phyloP scores from a whole-genome alignment of 768 basidiomycete genomes.

The Auricularia auricula-judae region DNA sequence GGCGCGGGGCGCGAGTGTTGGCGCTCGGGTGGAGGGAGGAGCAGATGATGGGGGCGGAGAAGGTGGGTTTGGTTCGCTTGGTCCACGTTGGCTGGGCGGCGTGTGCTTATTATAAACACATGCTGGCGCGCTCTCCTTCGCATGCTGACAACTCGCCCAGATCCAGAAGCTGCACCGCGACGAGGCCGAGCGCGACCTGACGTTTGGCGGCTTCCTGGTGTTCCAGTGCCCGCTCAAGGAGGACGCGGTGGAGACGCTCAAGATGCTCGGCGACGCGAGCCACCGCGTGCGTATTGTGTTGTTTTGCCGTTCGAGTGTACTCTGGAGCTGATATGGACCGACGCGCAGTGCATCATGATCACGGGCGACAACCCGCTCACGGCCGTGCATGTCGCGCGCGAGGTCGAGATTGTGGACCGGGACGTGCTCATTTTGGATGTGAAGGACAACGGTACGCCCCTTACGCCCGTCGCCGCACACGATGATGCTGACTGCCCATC shows the following conservation, averaged over 20 bases:
- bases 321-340: no score
- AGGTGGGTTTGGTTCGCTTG: slow-evolving; percentile 33
- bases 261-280: slow-evolving; percentile 92
- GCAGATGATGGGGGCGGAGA: slow-evolving; percentile 56
- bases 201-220: slow-evolving; percentile 93
- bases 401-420: slow-evolving; percentile 95
- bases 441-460: slow-evolving; percentile 64
- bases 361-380: slow-evolving; percentile 98
- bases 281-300: slow-evolving; percentile 61
- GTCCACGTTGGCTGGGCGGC: no score
- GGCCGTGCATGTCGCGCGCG: slow-evolving; percentile 88
- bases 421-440: slow-evolving; percentile 88
- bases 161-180: slow-evolving; percentile 83
- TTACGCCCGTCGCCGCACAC: neutral
- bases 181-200: slow-evolving; percentile 63
- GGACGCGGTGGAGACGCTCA: slow-evolving; percentile 82
- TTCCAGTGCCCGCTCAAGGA: slow-evolving; percentile 97
- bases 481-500: slow-evolving; percentile 1
- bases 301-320: neutral
- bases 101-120: no score
- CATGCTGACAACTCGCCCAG: slow-evolving; percentile 25
- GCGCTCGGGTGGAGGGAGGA: slow-evolving; percentile 84
- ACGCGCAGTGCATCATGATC: slow-evolving; percentile 87
- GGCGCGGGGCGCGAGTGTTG: slow-evolving; percentile 86
- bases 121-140: no score